Percentiles rank a stretch among this genome's conserved stretches.
These are phyloP conservation scores for Ogataea pignaliae DNA, from an alignment of 805 yeast species.

Conservation along the genomic window DNA sequence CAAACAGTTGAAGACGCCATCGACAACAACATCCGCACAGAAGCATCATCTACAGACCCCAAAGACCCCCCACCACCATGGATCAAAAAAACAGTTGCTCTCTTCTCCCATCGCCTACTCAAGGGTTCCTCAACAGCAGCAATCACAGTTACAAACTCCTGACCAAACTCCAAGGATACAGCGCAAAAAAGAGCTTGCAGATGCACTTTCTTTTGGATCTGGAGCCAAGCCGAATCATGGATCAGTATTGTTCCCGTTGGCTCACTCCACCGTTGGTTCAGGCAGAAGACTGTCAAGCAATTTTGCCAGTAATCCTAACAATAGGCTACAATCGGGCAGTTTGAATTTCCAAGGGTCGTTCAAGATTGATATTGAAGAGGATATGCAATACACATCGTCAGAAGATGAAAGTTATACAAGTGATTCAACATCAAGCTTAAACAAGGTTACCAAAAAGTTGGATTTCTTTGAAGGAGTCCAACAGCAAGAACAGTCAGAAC, in stretches of 20 bases:
- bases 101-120: slow-evolving; percentile 14
- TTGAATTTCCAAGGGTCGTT: slow-evolving; percentile 20
- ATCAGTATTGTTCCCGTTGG: slow-evolving; percentile 23
- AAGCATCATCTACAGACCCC: slow-evolving; percentile 20
- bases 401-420: slow-evolving; percentile 13
- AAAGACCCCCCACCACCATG: slow-evolving; percentile 18
- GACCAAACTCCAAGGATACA: slow-evolving; percentile 21
- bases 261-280: slow-evolving; percentile 28
- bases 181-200: slow-evolving; percentile 20
- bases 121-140: slow-evolving; percentile 2
- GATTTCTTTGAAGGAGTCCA: slow-evolving; percentile 8
- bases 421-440: slow-evolving; percentile 6
- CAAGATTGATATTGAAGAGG: slow-evolving; percentile 21
- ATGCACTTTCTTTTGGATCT: slow-evolving; percentile 15
- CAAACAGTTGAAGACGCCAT: slow-evolving; percentile 17
- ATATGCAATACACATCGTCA: slow-evolving; percentile 16
- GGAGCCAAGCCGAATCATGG: slow-evolving; percentile 7
- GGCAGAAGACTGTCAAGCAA: slow-evolving; percentile 17
- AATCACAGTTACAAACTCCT: slow-evolving; percentile 20
- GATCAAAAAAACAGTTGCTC: slow-evolving; percentile 10
- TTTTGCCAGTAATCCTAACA: background rate
- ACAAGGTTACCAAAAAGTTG: slow-evolving; percentile 19
- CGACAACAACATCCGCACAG: slow-evolving; percentile 8
- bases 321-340: slow-evolving; percentile 2
- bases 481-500: background rate